Evolutionary conservation across 208 protist genomes (phyloP), one percentile per base, ranked within the genome.

Genomic region (Crithidia brevicula): DNA sequence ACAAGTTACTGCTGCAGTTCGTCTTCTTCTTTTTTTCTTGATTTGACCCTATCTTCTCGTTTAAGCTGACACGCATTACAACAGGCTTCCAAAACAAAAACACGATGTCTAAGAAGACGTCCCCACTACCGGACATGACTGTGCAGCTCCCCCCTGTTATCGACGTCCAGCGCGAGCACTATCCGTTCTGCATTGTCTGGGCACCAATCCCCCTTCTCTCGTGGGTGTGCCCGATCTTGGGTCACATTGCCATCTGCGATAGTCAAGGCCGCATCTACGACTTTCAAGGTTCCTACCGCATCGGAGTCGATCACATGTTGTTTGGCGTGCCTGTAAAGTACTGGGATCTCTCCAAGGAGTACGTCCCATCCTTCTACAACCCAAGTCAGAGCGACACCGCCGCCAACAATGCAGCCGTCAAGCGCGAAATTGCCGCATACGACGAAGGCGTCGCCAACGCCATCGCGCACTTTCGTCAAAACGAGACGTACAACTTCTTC

Each of bases 161-260:
- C 38, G 85, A 95, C 68, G 27, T 70, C 13, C 69, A 47, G 18
- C 70, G 69, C 23, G 81, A 97, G 40, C 85, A 86, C 63, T 97
- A 94, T 77, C 96, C 96, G 0, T 97, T 92, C 75, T 97, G 93
- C 59, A 62, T 98, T 31, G 91, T 97, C 7, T 98, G 93, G 95
- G 86, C 89, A 4, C 78, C 93, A 4, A 89, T 98, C 60, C 95
- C 95, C 0, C 1, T 95, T 16, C 76, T 98, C 15, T 91, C 86
- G 42, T 97, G 92, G 91, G 28, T 98, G 2, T 60, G 97, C 2
- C 95, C 95, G 2, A 92, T 97, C 42, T 72, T 98, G 23, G 95
- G 95, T 0, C 95, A 98, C 74, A 83, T 96, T 22, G 95, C 81
- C 9, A 96, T 98, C 38, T 89, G 84, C 45, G 93, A 95, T 63